phyloP scores from a whole-genome alignment of 345 rosid genomes.

The Brassica carinata region DNA sequence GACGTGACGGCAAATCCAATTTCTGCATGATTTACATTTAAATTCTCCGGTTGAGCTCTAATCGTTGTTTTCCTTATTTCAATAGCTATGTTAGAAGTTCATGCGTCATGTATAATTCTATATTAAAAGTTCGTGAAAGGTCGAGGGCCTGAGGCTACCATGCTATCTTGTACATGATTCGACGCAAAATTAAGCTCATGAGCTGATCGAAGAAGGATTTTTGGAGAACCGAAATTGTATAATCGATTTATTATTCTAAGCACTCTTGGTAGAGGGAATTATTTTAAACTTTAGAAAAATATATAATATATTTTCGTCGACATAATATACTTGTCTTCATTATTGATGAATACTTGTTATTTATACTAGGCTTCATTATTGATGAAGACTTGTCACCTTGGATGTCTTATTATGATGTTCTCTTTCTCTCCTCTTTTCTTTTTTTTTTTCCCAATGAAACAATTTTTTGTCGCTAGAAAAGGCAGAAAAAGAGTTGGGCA shows the following conservation, averaged over 20 bases:
- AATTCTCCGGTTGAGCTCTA: not conserved
- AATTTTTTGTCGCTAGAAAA: conserved; percentile 29
- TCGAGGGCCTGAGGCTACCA: not conserved
- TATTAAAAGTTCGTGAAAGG: not conserved
- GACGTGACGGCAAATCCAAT: not conserved
- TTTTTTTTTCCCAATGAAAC: not conserved
- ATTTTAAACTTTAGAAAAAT: not conserved
- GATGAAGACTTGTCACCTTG: conserved; percentile 29
- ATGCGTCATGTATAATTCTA: too few species aligned
- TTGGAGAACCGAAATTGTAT: not conserved
- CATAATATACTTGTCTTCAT: conserved; percentile 8
- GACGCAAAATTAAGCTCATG: not conserved
- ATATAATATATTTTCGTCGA: not conserved
- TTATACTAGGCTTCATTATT: conserved; percentile 20
- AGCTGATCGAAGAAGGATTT: not conserved
- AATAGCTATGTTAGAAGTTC: not conserved
- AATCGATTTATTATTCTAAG: not conserved
- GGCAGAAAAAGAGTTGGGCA: conserved; percentile 19
- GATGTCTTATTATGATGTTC: conserved; percentile 5
- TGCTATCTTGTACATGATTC: not conserved
- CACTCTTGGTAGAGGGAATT: not conserved
- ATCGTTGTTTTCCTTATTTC: not conserved
- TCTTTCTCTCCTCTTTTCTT: not conserved
- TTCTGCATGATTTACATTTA: not conserved
- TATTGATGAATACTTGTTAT: conserved; percentile 24